A percentile compares a stretch with the other conserved stretches of the same genome.
Evolutionary conservation across 2,329 filamentous ascomycete species (phyloP).

Genomic region (Venturia nashicola): DNA sequence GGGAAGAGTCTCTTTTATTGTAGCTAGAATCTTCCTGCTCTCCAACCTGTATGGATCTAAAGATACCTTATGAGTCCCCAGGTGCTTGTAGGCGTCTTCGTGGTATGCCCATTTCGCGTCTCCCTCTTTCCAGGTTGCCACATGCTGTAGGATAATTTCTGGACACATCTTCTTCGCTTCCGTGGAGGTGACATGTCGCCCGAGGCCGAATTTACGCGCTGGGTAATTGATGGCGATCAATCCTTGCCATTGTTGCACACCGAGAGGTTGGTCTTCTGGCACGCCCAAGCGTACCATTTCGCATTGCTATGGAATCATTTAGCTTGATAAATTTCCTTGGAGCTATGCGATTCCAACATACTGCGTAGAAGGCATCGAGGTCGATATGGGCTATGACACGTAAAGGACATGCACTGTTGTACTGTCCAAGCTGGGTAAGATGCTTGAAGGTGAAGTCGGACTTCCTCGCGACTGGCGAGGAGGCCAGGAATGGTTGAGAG

Average conservation of each 20-base stretch:
- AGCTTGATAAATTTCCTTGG: neutral
- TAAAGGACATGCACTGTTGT: constrained; percentile 60
- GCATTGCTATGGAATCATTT: constrained; percentile 50
- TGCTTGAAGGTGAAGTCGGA: constrained; percentile 82
- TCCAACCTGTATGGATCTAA: constrained; percentile 83
- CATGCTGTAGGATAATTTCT: constrained; percentile 74
- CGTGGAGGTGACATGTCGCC: constrained; percentile 60
- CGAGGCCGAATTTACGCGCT: constrained; percentile 68
- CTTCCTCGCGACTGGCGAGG: constrained; percentile 20
- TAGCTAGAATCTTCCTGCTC: constrained; percentile 66
- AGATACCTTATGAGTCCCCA: constrained; percentile 84
- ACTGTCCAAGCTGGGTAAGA: constrained; percentile 61
- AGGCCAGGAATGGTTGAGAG: constrained; percentile 24
- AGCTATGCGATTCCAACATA: neutral
- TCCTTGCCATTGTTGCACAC: constrained; percentile 90
- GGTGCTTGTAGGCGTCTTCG: constrained; percentile 64
- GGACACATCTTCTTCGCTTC: constrained; percentile 86
- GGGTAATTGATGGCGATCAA: constrained; percentile 96
- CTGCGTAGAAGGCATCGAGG: constrained; percentile 83
- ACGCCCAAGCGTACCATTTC: constrained; percentile 79
- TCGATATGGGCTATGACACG: constrained; percentile 86
- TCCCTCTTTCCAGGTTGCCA: constrained; percentile 88
- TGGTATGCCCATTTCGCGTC: constrained; percentile 88
- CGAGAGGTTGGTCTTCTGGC: constrained; percentile 65
- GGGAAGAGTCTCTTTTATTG: constrained; percentile 64